These are phyloP conservation scores for Penicillium cinerascens DNA, from an alignment of 495 filamentous ascomycete species.

Conservation along the genomic window DNA sequence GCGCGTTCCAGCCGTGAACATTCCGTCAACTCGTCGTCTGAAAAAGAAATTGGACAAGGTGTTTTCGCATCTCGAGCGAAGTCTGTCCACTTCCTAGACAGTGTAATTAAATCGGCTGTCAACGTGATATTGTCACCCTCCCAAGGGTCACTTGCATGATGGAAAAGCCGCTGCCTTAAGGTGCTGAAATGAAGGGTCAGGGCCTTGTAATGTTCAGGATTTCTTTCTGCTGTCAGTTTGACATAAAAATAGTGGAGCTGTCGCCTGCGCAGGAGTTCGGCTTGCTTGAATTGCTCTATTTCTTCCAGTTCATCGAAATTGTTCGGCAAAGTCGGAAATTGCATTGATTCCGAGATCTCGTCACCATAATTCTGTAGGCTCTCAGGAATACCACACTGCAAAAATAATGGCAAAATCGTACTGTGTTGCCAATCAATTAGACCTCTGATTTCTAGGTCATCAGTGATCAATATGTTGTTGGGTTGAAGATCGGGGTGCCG, in stretches of 20 bases:
- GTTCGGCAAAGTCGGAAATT: constrained; percentile 12
- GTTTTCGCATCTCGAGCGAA: neutral
- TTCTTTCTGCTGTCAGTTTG: constrained; percentile 12
- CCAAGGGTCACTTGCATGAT: constrained; percentile 23
- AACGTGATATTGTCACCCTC: constrained; percentile 26
- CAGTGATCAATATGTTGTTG: constrained; percentile 19
- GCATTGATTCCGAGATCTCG: constrained; percentile 19
- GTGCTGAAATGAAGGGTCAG: constrained; percentile 18
- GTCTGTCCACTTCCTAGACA: constrained; percentile 5
- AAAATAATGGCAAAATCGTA: constrained; percentile 16
- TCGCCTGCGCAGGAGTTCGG: constrained; percentile 21
- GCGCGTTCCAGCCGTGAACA: constrained; percentile 12
- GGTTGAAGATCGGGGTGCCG: constrained; percentile 26
- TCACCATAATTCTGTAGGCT: constrained; percentile 25
- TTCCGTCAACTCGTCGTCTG: constrained; percentile 14
- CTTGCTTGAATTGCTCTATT: constrained; percentile 12
- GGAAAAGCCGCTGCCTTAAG: constrained; percentile 18
- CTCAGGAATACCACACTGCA: constrained; percentile 16
- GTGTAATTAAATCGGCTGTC: constrained; percentile 15
- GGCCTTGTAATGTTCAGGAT: constrained; percentile 18
- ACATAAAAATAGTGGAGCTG: constrained; percentile 28
- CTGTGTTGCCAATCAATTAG: constrained; percentile 25
- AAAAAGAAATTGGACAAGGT: constrained; percentile 18
- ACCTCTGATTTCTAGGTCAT: constrained; percentile 10
- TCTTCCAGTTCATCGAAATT: constrained; percentile 19